phyloP scores from a whole-genome alignment of 257 asterid genomes.

The Ballota nigra region DNA sequence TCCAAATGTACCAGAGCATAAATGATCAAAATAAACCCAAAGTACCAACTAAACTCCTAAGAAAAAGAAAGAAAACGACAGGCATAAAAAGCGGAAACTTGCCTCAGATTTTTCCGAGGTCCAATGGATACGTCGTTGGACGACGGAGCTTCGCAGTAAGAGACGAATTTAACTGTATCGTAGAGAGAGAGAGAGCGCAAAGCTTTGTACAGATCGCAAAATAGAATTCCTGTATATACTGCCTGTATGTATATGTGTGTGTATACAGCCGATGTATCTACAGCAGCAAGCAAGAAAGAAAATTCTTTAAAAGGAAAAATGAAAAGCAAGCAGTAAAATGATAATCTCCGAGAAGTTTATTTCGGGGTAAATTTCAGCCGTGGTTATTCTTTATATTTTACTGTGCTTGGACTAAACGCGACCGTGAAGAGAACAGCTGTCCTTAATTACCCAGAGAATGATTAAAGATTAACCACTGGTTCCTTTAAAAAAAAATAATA shows the following conservation, averaged over 20 bases:
- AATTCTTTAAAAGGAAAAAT: background rate
- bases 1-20: conserved; percentile 7
- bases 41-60: conserved; percentile 9
- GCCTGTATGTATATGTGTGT: background rate
- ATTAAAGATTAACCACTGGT: background rate
- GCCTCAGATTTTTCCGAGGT: conserved; percentile 29
- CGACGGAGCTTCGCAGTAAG: conserved; percentile 19
- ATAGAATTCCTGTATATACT: conserved; percentile 3
- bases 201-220: conserved; percentile 37
- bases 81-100: conserved; percentile 9
- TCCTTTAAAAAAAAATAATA: too few relatives aligned
- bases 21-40: conserved; percentile 9
- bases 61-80: background rate
- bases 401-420: background rate
- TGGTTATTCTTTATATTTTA: background rate
- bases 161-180: background rate
- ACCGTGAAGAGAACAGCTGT: background rate
- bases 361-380: background rate
- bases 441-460: too few relatives aligned
- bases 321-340: background rate
- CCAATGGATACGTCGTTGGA: conserved; percentile 14
- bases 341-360: background rate
- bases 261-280: conserved; percentile 11
- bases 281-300: background rate
- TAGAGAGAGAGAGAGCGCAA: conserved; percentile 11